Conservation (phyloP, 805 yeast species). For the Vanderwaltozyma yarrowii region DNA sequence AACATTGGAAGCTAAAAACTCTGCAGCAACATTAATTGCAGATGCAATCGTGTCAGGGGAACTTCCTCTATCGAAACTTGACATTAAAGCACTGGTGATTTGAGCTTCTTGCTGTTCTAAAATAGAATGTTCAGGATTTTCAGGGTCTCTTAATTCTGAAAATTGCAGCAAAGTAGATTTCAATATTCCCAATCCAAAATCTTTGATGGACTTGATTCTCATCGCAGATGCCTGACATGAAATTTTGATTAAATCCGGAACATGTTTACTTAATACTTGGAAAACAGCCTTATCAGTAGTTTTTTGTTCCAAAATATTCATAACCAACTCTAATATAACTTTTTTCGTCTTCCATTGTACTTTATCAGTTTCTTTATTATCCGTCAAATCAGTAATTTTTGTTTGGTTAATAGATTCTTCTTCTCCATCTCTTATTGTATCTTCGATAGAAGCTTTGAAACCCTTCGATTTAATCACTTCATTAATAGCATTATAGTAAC, state of each 20-base stretch:
- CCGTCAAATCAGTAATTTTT: neutral
- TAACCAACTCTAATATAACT: slow-evolving; percentile 30
- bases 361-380: slow-evolving; percentile 13
- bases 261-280: slow-evolving; percentile 24
- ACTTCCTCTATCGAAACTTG: slow-evolving; percentile 69
- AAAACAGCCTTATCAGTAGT: slow-evolving; percentile 3
- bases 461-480: slow-evolving; percentile 31
- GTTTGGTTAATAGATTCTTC: slow-evolving; percentile 34
- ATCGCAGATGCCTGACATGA: slow-evolving; percentile 79
- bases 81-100: slow-evolving; percentile 78
- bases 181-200: slow-evolving; percentile 56
- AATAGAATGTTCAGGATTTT: slow-evolving; percentile 58
- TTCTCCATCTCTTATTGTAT: slow-evolving; percentile 36
- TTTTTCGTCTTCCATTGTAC: slow-evolving; percentile 36
- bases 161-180: slow-evolving; percentile 51
- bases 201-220: slow-evolving; percentile 46
- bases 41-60: slow-evolving; percentile 63
- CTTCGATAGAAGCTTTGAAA: slow-evolving; percentile 26
- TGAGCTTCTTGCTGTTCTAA: slow-evolving; percentile 93
- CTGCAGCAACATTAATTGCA: slow-evolving; percentile 71
- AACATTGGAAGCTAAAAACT: slow-evolving; percentile 55
- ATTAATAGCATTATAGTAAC: slow-evolving; percentile 34
- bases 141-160: slow-evolving; percentile 57
- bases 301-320: slow-evolving; percentile 8
- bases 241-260: slow-evolving; percentile 61